Evolutionary conservation across 345 rosid species (phyloP), one percentile per base, ranked within the genome.

Genomic region (Microthlaspi erraticum): DNA sequence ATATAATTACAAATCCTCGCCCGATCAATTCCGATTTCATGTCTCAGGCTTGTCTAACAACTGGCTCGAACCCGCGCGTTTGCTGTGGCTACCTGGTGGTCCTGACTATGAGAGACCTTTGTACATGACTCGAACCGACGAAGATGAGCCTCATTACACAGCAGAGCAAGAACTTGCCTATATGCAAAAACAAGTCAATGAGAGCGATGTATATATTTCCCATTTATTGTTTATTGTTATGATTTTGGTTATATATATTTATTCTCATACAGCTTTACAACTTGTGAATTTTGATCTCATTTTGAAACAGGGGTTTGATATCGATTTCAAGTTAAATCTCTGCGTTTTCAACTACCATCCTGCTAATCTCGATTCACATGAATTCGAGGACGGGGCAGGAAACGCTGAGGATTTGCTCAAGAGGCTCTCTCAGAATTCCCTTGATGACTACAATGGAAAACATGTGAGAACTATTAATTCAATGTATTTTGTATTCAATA

Each of bases 231-330:
- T n/a, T n/a, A n/a, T n/a, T n/a, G n/a, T n/a, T 34, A 1, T 7
- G 7, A 2, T 34, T 34, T 7, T 34, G 38, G 10, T 34, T 34
- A n/a, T 20, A 20, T 20, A 20, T 20, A 2, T 20, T 20, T 36
- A 14, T 8, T 2, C 2, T 36, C 39, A 36, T 8, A 1, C 39
- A 36, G 39, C 39, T 36, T 9, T 8, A n/a, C n/a, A n/a, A n/a
- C n/a, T n/a, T n/a, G 9, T 2, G 9, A 36, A 77, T 85, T 54
- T 39, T n/a, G n/a, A n/a, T n/a, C n/a, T n/a, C n/a, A n/a, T 7
- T 32, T 7, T 54, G 41, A n/a, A 54, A 54, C 20, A 54, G 60
- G 60, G 60, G 1, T 54, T 54, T 14, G 23, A 54, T 14, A 54
- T 32, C 7, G 20, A 32, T 17, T 55, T 16, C 42, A 9, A 20